Evolutionary conservation across 306 rosid genomes (phyloP), one percentile per base, ranked within the genome.

Genomic region (Lathyrus tuberosus): DNA sequence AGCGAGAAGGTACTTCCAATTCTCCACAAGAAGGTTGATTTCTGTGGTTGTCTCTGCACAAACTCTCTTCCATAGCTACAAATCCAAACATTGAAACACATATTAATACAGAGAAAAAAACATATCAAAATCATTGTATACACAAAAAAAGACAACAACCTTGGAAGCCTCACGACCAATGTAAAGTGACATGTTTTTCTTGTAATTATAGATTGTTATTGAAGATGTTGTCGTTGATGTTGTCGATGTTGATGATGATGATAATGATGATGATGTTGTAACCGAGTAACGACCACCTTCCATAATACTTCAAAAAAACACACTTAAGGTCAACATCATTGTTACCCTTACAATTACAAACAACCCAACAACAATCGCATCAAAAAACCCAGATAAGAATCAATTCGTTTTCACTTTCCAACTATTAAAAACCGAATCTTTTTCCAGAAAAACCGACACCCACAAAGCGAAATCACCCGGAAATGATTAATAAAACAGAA

Each of bases 111-210:
- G 8, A 51, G 4, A 13, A 16, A 63, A 69, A 64, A 75, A 56
- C n/a, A 28, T 0, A 49, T n/a, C 14, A 74, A 30, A 18, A 48
- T 5, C 4, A 18, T 22, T 10, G 3, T 20, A 20, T 52, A 10
- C 2, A 10, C 2, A 10, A 22, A 38, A 66, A 73, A 44, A 30
- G 26, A 37, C 3, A 44, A 63, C 70, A 71, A 79, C 97, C 99
- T 95, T 95, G 24, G 99, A 91, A 60, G 97, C 81, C 84, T 95
- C 97, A 81, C 95, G 99, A 78, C 96, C 89, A 86, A 95, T 84
- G 88, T 91, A 95, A 83, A 87, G 78, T 73, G 95, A 77, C 97
- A 90, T 90, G 80, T 80, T 90, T 31, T 77, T 71, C 61, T 76
- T 49, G 51, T 62, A 60, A 28, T 40, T 47, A 7, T 26, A 56